A percentile compares a stretch with the other conserved stretches of the same genome.
phyloP scores from a whole-genome alignment of 345 rosid genomes.

The Hibiscus trionum region DNA sequence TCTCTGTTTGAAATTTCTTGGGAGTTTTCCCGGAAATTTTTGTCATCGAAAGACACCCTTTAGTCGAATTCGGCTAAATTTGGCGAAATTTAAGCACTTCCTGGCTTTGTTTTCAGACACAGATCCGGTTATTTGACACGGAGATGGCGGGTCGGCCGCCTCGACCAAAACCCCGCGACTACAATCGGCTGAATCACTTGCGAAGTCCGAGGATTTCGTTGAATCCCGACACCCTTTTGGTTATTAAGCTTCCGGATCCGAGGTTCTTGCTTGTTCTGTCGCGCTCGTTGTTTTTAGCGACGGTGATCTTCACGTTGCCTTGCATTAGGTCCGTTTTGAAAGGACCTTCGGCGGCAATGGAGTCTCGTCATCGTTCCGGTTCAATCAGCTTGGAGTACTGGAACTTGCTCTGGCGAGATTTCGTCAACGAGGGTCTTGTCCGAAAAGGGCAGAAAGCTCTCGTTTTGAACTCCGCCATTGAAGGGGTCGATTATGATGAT shows the following conservation, averaged over 20 bases:
- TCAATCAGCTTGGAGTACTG: slow-evolving; percentile 20
- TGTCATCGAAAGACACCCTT: slow-evolving; percentile 15
- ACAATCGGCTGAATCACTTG: slow-evolving; percentile 10
- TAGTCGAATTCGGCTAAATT: not conserved
- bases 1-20: slow-evolving; percentile 5
- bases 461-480: slow-evolving; percentile 23
- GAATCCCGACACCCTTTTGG: slow-evolving; percentile 23
- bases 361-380: slow-evolving; percentile 11
- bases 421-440: slow-evolving; percentile 39
- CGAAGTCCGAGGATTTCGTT: slow-evolving; percentile 13
- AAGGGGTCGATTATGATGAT: slow-evolving; percentile 12
- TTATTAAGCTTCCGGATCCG: slow-evolving; percentile 36
- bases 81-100: not conserved
- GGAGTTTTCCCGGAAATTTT: not conserved
- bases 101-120: not conserved
- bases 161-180: slow-evolving; percentile 12
- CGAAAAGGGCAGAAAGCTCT: slow-evolving; percentile 38
- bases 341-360: slow-evolving; percentile 9
- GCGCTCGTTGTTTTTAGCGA: slow-evolving; percentile 37
- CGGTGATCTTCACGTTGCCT: slow-evolving; percentile 30
- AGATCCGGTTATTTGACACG: slow-evolving; percentile 10
- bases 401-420: slow-evolving; percentile 33
- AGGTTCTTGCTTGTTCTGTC: slow-evolving; percentile 30
- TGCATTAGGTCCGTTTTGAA: slow-evolving; percentile 22
- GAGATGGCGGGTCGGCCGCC: slow-evolving; percentile 15